A percentile compares a stretch with the other conserved stretches of the same genome.
Conservation (phyloP, 1,284 basidiomycete species). For the Cystobasidiaceae sp. region DNA sequence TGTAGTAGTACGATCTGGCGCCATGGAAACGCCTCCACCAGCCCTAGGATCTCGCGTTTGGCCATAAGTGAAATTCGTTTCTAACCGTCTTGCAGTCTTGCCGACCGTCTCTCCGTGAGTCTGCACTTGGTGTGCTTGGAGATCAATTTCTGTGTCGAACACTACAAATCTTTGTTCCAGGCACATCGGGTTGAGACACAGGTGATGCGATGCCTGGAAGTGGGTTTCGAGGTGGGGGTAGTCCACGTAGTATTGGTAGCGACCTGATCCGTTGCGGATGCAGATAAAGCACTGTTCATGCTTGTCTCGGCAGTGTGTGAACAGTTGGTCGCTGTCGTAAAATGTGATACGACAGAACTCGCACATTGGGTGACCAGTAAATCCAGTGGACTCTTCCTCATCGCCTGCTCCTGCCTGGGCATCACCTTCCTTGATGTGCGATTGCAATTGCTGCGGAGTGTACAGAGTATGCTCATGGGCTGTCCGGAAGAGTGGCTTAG, state of each 20-base stretch:
- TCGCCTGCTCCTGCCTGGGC: slow-evolving; percentile 8
- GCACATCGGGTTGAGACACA: slow-evolving; percentile 70
- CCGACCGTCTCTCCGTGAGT: slow-evolving; percentile 63
- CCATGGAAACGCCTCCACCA: slow-evolving; percentile 33
- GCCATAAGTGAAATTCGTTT: slow-evolving; percentile 73
- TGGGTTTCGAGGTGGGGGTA: slow-evolving; percentile 42
- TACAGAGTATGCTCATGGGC: slow-evolving; percentile 90
- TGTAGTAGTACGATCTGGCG: slow-evolving; percentile 8
- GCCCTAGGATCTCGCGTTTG: slow-evolving; percentile 47
- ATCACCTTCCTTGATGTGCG: slow-evolving; percentile 53
- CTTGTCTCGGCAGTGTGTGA: slow-evolving; percentile 81
- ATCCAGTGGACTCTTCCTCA: slow-evolving; percentile 25
- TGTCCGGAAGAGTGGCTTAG: neutral
- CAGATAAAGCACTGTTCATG: slow-evolving; percentile 98
- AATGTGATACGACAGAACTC: slow-evolving; percentile 76
- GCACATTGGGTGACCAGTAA: slow-evolving; percentile 67
- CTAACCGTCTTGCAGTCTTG: slow-evolving; percentile 69
- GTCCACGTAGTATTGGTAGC: slow-evolving; percentile 72
- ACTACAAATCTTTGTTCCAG: slow-evolving; percentile 89
- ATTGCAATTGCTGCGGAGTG: slow-evolving; percentile 60
- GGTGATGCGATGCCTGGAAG: slow-evolving; percentile 58
- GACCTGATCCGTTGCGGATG: slow-evolving; percentile 60
- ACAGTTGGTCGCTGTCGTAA: slow-evolving; percentile 89
- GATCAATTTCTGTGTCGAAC: slow-evolving; percentile 78
- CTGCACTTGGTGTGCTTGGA: slow-evolving; percentile 86